Percentiles rank a stretch among this genome's conserved stretches.
Conservation (phyloP, 768 basidiomycete species). For the Boletus fagicola region DNA sequence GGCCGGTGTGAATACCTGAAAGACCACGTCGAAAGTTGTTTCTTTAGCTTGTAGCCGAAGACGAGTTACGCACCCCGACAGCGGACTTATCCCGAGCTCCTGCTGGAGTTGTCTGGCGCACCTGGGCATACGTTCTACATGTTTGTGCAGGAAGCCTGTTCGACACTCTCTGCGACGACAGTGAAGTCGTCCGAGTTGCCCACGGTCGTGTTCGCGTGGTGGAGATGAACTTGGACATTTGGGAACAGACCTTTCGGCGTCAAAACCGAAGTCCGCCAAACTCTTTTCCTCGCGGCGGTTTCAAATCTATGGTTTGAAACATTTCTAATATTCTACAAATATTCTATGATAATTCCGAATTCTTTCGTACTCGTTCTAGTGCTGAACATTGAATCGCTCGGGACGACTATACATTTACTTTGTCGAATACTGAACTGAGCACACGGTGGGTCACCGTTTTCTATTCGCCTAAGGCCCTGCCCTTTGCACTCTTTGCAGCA, state of each 20-base stretch:
- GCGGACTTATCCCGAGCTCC: conserved; percentile 35
- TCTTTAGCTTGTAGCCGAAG: background rate
- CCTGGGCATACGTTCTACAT: conserved; percentile 18
- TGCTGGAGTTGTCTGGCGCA: conserved; percentile 19
- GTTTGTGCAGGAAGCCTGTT: conserved; percentile 1
- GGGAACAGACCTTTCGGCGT: background rate
- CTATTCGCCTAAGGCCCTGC: conserved; percentile 39
- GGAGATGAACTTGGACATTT: conserved; percentile 25
- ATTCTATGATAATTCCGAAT: too few relatives aligned
- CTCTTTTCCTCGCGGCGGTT: background rate
- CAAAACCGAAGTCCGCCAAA: background rate
- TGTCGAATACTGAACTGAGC: background rate
- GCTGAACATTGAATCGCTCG: background rate
- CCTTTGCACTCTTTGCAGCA: conserved; percentile 27
- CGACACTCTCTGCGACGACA: background rate
- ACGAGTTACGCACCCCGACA: conserved; percentile 31
- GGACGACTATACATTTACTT: background rate
- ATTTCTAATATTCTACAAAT: too few relatives aligned
- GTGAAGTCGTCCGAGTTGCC: conserved; percentile 4
- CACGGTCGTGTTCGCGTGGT: conserved; percentile 19
- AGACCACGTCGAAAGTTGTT: background rate
- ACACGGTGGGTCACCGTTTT: conserved; percentile 30
- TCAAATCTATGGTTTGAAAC: background rate
- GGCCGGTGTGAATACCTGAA: conserved; percentile 87
- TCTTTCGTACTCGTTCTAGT: background rate